A percentile compares a stretch with the other conserved stretches of the same genome.
phyloP scores from a whole-genome alignment of 768 basidiomycete species.

The Tephrocybe sp. region DNA sequence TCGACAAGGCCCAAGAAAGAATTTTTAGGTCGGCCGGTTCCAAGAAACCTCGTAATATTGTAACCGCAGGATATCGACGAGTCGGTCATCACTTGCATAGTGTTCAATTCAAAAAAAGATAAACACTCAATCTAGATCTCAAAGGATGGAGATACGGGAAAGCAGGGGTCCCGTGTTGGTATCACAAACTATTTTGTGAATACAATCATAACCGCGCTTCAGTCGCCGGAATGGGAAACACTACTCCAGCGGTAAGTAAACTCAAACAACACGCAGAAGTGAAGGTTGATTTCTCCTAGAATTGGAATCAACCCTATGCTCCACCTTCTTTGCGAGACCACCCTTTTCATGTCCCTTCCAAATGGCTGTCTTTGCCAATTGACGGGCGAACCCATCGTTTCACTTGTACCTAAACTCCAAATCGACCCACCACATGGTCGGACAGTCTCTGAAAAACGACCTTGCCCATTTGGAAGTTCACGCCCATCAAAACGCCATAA shows the following conservation, averaged over 20 bases:
- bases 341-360: conserved; percentile 73
- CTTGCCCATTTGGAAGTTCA: conserved; percentile 16
- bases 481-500: conserved; percentile 31
- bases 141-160: conserved; percentile 36
- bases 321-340: conserved; percentile 74
- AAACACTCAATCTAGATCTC: conserved; percentile 30
- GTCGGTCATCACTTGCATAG: conserved; percentile 34
- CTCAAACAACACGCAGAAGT: neutral
- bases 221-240: conserved; percentile 63
- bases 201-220: conserved; percentile 69
- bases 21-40: conserved; percentile 38
- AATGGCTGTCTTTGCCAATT: conserved; percentile 88
- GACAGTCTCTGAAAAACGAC: conserved; percentile 12
- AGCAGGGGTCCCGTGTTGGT: conserved; percentile 38
- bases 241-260: conserved; percentile 57
- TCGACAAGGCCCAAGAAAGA: conserved; percentile 59
- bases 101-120: neutral
- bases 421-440: neutral
- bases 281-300: conserved; percentile 37
- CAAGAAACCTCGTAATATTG: conserved; percentile 50
- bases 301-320: conserved; percentile 77
- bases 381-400: conserved; percentile 67
- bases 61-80: conserved; percentile 65
- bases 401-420: conserved; percentile 3
- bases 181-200: conserved; percentile 69